Base-by-base conservation (phyloP, 345 rosid genomes). In the Sonneratia alba region DNA sequence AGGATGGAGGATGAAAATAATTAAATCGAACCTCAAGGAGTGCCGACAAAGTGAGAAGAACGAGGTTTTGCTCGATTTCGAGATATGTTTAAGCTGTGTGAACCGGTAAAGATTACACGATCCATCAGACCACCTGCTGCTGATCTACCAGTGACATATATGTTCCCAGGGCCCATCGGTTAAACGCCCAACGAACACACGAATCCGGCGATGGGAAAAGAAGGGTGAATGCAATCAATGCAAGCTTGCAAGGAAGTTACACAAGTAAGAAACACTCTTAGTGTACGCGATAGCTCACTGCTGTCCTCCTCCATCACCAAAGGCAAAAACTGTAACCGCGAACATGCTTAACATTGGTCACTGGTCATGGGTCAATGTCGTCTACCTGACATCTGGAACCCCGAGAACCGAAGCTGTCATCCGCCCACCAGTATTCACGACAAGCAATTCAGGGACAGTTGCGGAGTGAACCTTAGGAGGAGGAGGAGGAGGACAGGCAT, bases 141-240 rank as follows among this genome's bases (percentile, higher is more conserved):
- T 43, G 87, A 68, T 86, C 77, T 73, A 10, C 89, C 85, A 10
- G 84, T 87, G 18, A 85, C 75, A n/a, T 19, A 78, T 67, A 83
- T 56, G 74, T 82, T 78, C 75, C 85, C 89, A 37, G 93, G 90
- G 70, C 86, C 90, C 69, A 76, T 77, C 6, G 90, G 93, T 74
- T 86, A 89, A 77, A 86, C 32, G 0, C 32, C 32, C 85, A 82
- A 83, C 86, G 34, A 78, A 88, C 66, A 78, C 88, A 67, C 75
- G 15, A 11, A 67, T 82, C 89, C 84, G n/a, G 66, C 32, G 32
- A 27, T 72, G 19, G 70, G 12, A 63, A 66, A 36, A 36, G 40
- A 6, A 61, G 62, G 61, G 21, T 3, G 16, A 6, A 15, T 53
- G 66, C 51, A 70, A 36, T 19, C 48, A 6, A 48, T 38, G 65